Evolutionary conservation across 495 filamentous ascomycete genomes (phyloP), one percentile per base, ranked within the genome.

Genomic region (Aspergillus baeticus): DNA sequence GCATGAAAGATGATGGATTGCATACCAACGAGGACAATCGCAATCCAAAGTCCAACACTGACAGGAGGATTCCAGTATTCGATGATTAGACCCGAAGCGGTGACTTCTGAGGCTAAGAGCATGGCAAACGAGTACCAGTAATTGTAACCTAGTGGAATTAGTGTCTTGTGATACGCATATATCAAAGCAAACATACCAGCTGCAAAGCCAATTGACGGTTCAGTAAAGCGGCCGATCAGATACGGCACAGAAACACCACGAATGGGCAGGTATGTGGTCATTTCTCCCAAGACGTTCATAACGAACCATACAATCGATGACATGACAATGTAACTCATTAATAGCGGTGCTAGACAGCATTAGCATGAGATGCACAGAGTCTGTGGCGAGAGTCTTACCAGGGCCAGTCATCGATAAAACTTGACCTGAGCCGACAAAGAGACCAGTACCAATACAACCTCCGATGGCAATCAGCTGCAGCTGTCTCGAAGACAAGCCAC

Each of bases 211-310:
- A 92, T 68, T 49, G 83, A 83, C 17, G 80, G 77, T 56, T 88
- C 84, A 38, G 86, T 81, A 54, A 88, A 93, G 23, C 87, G 79
- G 23, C 81, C 80, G 51, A 84, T 84, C 64, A 87, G 87, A 54
- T 87, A 79, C n/a, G 87, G 86, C 60, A 91, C 87, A 7, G 86
- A 82, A 35, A 76, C 69, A 41, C 89, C 88, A 1, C 83, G 81
- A n/a, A 89, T 79, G 6, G 89, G 89, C 15, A 91, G 78, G 58
- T 82, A 90, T 31, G 87, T 85, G 6, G 86, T 82, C 85, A 91
- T 87, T 71, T 91, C 88, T 23, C 86, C 86, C 38, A 78, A 64
- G 42, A 64, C 68, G 49, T 76, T 75, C 74, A 83, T 80, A 0
- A 82, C 75, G 5, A 81, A 77, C 43, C 77, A 82, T 10, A 84